Base-by-base conservation (phyloP, 306 rosid species). In the Dicorynia guianensis region DNA sequence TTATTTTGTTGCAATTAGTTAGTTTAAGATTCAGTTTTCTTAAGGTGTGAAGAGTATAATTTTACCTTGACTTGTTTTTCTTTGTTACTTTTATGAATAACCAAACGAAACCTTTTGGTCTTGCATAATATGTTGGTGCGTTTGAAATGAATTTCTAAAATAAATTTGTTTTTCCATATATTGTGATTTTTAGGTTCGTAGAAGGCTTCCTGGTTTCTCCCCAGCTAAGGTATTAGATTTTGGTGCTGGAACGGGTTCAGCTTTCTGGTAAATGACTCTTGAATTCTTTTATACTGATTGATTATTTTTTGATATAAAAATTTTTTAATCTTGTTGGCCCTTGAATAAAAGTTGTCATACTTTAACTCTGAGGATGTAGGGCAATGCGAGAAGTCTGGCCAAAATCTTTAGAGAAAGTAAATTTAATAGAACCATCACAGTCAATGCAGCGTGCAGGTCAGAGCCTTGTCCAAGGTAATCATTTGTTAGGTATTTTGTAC, bases 301-400 rank as follows among this genome's bases (percentile, higher is more conserved):
- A 46, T 76, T 71, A 30, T 56, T 44, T 73, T 79, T 34, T 17
- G n/a, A 38, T 58, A 71, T 63, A n/a, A n/a, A n/a, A n/a, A n/a
- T 30, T n/a, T 55, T 19, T 63, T 57, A 61, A 17, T 13, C 5
- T 38, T 67, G 60, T 74, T 66, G 19, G 43, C 3, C 61, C 18
- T 33, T 72, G 55, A 40, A 59, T 54, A 69, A 55, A 25, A 42
- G 78, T 55, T 55, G 15, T 42, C 60, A 15, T 55, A 38, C 53
- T 79, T 72, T 53, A 7, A 72, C 82, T 86, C 62, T 76, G 63
- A 87, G 78, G 66, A 13, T 71, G 43, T 63, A 95, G 98, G 98
- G 98, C 99, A 59, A 71, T 95, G 66, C 90, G 70, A 76, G 97
- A 92, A 81, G 91, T 92, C 55, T 95, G 98, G 99, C 99, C 99